These are phyloP conservation scores for Choanephora cucurbitarum DNA, from an alignment of 371 early-diverging fungal genomes.

Conservation along the genomic window DNA sequence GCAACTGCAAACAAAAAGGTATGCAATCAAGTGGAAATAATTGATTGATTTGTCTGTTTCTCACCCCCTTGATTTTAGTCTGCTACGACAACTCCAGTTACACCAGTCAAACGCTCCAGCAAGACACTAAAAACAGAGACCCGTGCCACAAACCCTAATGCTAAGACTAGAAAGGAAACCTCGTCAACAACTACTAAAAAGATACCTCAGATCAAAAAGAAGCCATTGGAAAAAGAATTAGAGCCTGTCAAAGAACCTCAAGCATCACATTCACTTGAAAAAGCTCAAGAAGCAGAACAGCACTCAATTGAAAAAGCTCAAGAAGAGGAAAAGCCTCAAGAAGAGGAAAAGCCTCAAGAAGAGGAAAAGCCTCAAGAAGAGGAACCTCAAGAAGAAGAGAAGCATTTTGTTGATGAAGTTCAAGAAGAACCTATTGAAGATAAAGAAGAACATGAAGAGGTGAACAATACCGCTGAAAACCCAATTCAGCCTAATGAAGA, in stretches of 20 bases:
- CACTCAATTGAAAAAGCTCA: not conserved
- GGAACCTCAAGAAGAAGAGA: not conserved
- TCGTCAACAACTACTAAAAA: slow-evolving; percentile 11
- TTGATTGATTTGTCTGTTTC: not conserved
- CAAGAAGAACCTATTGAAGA: slow-evolving; percentile 1
- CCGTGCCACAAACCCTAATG: slow-evolving; percentile 12
- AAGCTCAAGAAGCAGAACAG: not conserved
- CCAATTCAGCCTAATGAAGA: slow-evolving; percentile 1
- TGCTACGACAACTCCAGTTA: not conserved
- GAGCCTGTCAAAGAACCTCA: not conserved
- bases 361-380: not conserved
- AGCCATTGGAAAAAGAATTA: not conserved
- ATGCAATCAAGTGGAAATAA: not conserved
- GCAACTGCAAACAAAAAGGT: slow-evolving; percentile 16
- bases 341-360: not conserved
- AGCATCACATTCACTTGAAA: not conserved
- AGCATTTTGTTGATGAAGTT: not conserved
- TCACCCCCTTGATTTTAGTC: slow-evolving; percentile 1
- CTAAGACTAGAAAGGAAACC: slow-evolving; percentile 14
- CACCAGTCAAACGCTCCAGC: not conserved
- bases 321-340: not conserved
- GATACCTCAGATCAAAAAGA: not conserved
- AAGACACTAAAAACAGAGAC: slow-evolving; percentile 9
- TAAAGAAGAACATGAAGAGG: slow-evolving; percentile 3
- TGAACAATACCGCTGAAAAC: not conserved